Evolutionary conservation across 176 grass and related monocot genomes (phyloP), one percentile per base, ranked within the genome.

Genomic region (Oryza coarctata): DNA sequence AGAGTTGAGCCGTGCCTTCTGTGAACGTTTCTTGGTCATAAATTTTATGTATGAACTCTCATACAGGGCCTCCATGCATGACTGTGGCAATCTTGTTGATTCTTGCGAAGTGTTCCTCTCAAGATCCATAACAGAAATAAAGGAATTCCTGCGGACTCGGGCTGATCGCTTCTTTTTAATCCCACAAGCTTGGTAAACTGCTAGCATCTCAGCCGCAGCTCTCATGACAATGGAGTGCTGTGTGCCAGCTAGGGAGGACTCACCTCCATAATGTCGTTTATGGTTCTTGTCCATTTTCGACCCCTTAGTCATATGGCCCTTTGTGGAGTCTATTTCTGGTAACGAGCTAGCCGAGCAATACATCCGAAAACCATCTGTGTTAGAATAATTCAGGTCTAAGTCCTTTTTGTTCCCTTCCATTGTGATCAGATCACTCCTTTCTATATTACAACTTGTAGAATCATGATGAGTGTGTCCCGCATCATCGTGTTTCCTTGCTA

Each of bases 11-110:
- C 30, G 65, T 74, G 50, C 63, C 74, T 80, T 89, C 79, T 74
- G 63, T 68, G 92, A 85, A 38, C 89, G 86, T 69, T 87, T 91
- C 68, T 86, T 87, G 27, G 80, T 94, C 41, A 80, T 80, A 75
- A 89, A 85, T 84, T 76, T 91, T 62, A 83, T 70, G 70, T 33
- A 23, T 4, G 69, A 47, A 72, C 68, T 83, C 71, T 76, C 84
- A 79, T 74, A 64, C 64, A 91, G 58, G 12, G 87, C 69, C 62
- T 76, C 89, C 44, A 85, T 75, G 78, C 92, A 89, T 77, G 80
- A 62, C 33, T 68, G 30, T 76, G 74, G 73, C 44, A 63, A 20
- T 61, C 3, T 63, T 50, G 74, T 68, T 67, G 75, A 63, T 79
- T 63, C 49, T 33, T 74, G 79, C 86, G 25, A 33, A 77, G 23